phyloP scores from a whole-genome alignment of 2,329 filamentous ascomycete genomes.

The Ascomycota sp. region DNA sequence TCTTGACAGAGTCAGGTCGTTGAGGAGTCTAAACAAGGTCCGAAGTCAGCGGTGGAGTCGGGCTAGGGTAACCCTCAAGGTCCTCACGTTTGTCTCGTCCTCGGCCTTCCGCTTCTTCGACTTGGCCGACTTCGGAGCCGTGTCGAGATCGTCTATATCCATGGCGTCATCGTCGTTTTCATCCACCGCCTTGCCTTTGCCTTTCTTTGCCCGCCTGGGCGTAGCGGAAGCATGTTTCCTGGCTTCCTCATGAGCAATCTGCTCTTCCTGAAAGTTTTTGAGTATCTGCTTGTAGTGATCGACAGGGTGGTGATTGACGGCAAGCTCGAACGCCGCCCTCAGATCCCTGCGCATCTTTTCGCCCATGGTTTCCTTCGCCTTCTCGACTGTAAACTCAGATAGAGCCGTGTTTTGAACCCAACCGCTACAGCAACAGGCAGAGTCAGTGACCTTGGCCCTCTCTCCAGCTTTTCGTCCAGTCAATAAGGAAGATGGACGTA shows the following conservation, averaged over 20 bases:
- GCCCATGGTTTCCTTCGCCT: slow-evolving; percentile 43
- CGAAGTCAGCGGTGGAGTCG: not conserved
- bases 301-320: slow-evolving; percentile 54
- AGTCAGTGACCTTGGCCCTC: too few species aligned
- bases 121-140: slow-evolving; percentile 38
- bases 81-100: slow-evolving; percentile 36
- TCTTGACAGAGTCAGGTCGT: slow-evolving; percentile 39
- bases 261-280: slow-evolving; percentile 42
- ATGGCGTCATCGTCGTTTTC: slow-evolving; percentile 34
- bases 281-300: slow-evolving; percentile 68
- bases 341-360: slow-evolving; percentile 66
- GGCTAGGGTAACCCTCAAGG: too few species aligned
- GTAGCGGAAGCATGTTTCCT: slow-evolving; percentile 18
- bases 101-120: slow-evolving; percentile 67
- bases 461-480: too few species aligned
- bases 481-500: slow-evolving; percentile 28
- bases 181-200: slow-evolving; percentile 24
- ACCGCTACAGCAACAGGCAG: slow-evolving; percentile 31
- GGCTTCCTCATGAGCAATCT: slow-evolving; percentile 31
- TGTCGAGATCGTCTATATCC: slow-evolving; percentile 40
- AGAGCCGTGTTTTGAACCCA: slow-evolving; percentile 80
- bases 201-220: slow-evolving; percentile 20
- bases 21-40: slow-evolving; percentile 27
- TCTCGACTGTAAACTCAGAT: slow-evolving; percentile 50
- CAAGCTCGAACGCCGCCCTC: slow-evolving; percentile 56